These are phyloP conservation scores for Citrullus amarus DNA, from an alignment of 306 rosid genomes.

Conservation along the genomic window DNA sequence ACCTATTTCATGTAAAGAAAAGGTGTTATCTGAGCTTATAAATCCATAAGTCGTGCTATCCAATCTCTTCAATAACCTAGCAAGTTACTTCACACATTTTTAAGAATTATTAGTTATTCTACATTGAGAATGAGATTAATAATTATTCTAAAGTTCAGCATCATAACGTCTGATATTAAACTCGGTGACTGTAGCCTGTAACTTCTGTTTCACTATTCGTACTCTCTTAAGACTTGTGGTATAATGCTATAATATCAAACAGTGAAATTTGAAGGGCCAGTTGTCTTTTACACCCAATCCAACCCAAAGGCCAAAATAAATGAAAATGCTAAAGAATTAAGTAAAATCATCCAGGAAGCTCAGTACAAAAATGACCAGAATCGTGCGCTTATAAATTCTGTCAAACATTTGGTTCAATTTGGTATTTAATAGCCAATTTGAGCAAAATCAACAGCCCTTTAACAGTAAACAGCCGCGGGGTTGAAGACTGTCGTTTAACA, in stretches of 20 bases:
- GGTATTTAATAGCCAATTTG: slow-evolving; percentile 1
- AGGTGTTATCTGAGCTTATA: too few relatives aligned
- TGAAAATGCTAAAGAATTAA: background rate
- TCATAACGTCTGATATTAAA: background rate
- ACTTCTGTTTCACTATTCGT: background rate
- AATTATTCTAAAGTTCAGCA: background rate
- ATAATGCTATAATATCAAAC: background rate
- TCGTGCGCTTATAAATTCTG: background rate
- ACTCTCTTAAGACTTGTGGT: background rate
- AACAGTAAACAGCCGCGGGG: background rate
- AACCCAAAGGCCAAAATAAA: background rate
- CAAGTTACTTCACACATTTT: background rate
- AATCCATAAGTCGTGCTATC: background rate
- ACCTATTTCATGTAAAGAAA: too few relatives aligned
- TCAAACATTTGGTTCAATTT: background rate
- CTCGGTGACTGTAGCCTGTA: background rate
- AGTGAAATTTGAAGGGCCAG: background rate
- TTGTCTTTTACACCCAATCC: background rate
- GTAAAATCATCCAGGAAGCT: background rate
- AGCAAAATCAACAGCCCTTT: background rate
- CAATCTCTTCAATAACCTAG: background rate
- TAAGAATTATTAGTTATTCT: background rate
- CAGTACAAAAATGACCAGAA: slow-evolving; percentile 2
- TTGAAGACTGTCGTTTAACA: background rate
- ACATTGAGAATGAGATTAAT: background rate